Evolutionary conservation across 2,329 filamentous ascomycete species (phyloP), one percentile per base, ranked within the genome.

Genomic region (Albifimbria verrucaria): DNA sequence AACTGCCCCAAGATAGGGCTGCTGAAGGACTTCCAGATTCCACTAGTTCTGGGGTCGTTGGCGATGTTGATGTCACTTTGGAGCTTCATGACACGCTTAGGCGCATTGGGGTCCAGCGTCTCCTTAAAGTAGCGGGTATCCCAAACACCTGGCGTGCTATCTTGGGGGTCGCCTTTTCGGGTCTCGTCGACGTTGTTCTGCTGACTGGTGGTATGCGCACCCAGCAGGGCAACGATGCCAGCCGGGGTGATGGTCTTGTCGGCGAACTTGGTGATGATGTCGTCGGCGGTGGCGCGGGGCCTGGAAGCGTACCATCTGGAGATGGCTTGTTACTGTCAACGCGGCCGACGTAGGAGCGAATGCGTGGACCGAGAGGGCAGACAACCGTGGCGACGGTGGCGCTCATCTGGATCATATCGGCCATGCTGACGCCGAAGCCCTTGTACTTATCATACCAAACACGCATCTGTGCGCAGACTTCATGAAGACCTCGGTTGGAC

Each of bases 351-450:
- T 28, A 48, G 9, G 11, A 20, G 24, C 46, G 46, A 18, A 48
- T 26, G 24, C 46, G 46, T 7, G 46, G 46, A 12, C 46, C 46
- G 11, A 48, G n/a, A 11, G 46, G 46, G 26, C 46, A 48, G 25
- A 28, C 25, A 10, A 48, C 46, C 4, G 46, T 48, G 46, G 15
- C 46, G 24, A 48, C 46, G 25, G 25, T 48, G 46, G 46, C 46
- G 46, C 17, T 26, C 46, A 48, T 48, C 46, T 48, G 46, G 46
- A 48, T 48, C n/a, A 48, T 24, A 20, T 48, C 46, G 46, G 46
- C 46, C 46, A 48, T 48, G 25, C 25, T 48, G 24, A 48, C 46
- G 46, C 46, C 46, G 46, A 32, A 48, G 25, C 25, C 25, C 46
- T 48, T 25, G 25, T 48, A 48, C 46, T 48, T 22, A n/a, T 25